phyloP scores from a whole-genome alignment of 441 rosid genomes.

The Aleurites moluccanus region DNA sequence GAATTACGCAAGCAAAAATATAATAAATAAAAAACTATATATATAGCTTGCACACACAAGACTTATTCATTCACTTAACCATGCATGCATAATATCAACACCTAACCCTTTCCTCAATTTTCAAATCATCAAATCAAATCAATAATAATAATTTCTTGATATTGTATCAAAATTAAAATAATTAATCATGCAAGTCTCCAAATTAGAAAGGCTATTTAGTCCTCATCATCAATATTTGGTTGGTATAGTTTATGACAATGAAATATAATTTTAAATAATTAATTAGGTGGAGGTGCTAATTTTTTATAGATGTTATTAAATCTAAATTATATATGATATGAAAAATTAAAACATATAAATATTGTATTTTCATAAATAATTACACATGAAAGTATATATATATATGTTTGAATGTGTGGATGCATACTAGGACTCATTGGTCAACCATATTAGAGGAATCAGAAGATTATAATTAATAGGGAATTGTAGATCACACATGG shows the following conservation, averaged over 20 bases:
- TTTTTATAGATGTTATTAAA: background rate
- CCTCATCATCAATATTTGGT: background rate
- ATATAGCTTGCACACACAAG: background rate
- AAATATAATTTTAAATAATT: background rate
- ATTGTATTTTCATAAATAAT: background rate
- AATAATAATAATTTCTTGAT: background rate
- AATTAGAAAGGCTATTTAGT: conserved; percentile 1
- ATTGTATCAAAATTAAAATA: conserved; percentile 5
- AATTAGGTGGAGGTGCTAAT: background rate
- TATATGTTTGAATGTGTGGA: background rate
- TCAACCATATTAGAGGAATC: background rate
- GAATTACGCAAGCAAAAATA: background rate
- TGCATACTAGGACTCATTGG: background rate
- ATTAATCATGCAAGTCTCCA: background rate
- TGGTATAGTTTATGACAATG: background rate
- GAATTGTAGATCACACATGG: background rate
- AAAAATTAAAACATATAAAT: no score
- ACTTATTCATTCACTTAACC: conserved; percentile 2
- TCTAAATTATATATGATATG: no score
- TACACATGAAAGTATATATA: no score
- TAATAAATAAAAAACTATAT: conserved; percentile 15
- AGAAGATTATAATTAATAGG: background rate
- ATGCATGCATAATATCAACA: conserved; percentile 31
- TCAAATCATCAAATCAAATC: background rate
- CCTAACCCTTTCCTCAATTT: conserved; percentile 12